Percentiles rank a stretch among this genome's conserved stretches.
Conservation (phyloP, 768 basidiomycete genomes). For the Trametes meyenii region DNA sequence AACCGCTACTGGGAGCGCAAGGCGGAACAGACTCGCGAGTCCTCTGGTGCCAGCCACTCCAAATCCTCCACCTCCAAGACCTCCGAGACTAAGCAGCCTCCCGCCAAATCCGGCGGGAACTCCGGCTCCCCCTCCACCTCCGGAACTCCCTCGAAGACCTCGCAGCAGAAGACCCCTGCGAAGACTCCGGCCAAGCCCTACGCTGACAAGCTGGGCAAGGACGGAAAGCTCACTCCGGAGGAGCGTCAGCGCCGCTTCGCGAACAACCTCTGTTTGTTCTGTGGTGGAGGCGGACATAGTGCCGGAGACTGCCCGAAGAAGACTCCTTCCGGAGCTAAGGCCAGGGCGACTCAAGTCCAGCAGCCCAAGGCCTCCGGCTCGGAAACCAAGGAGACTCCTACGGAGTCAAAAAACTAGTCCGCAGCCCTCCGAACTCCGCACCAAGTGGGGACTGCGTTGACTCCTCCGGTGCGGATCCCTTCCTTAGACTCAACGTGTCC, state of each 20-base stretch:
- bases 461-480: neutral
- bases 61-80: no score
- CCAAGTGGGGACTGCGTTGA: neutral
- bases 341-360: neutral
- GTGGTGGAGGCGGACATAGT: neutral
- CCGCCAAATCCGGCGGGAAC: slow-evolving; percentile 6
- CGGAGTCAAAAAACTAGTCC: neutral
- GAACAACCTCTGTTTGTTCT: neutral
- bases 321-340: neutral
- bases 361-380: neutral
- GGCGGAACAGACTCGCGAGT: no score
- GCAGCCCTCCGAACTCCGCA: neutral
- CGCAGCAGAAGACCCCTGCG: neutral
- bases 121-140: neutral
- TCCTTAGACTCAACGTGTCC: neutral
- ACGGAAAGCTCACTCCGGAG: neutral
- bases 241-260: neutral
- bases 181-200: neutral
- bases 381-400: neutral
- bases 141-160: neutral
- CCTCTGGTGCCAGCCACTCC: no score
- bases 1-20: no score
- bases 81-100: no score
- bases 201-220: neutral
- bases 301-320: neutral